Conservation (phyloP, 2,329 filamentous ascomycete genomes). For the Pleoardoris graminearum region DNA sequence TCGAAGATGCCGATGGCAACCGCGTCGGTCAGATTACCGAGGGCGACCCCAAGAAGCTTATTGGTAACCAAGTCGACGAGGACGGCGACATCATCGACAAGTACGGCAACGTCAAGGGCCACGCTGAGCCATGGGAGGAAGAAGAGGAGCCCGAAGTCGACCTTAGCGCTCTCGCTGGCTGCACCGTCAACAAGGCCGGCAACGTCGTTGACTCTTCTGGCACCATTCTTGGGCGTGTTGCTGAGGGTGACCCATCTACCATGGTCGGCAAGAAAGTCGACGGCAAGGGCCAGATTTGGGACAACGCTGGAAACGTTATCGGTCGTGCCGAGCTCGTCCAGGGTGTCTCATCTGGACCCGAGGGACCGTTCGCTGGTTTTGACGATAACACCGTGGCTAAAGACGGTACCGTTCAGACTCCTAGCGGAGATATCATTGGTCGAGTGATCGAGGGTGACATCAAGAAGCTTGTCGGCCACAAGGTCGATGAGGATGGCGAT, state of each 20-base stretch:
- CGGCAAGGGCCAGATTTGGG: constrained; percentile 66
- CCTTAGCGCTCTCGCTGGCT: constrained; percentile 63
- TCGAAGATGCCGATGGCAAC: constrained; percentile 78
- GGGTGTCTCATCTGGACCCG: constrained; percentile 54
- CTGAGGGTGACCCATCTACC: constrained; percentile 59
- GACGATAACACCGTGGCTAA: constrained; percentile 60
- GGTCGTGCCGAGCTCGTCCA: constrained; percentile 61
- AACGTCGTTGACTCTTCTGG: constrained; percentile 64
- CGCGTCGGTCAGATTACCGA: constrained; percentile 72
- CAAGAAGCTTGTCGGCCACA: constrained; percentile 56
- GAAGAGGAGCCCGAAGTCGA: constrained; percentile 56
- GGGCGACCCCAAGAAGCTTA: constrained; percentile 72
- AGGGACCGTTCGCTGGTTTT: constrained; percentile 64
- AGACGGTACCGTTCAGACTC: constrained; percentile 58
- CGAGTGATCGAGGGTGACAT: constrained; percentile 56
- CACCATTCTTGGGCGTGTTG: constrained; percentile 61
- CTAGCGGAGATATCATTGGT: constrained; percentile 52
- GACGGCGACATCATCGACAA: constrained; percentile 82
- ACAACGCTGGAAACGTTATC: constrained; percentile 64
- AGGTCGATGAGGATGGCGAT: constrained; percentile 56
- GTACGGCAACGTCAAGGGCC: constrained; percentile 66
- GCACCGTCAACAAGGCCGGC: constrained; percentile 65
- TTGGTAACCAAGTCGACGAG: constrained; percentile 75
- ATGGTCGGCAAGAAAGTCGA: constrained; percentile 66
- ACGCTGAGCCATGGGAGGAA: constrained; percentile 60